A percentile compares a stretch with the other conserved stretches of the same genome.
Conservation (phyloP, 2,329 filamentous ascomycete species). For the Cytospora leucostoma region DNA sequence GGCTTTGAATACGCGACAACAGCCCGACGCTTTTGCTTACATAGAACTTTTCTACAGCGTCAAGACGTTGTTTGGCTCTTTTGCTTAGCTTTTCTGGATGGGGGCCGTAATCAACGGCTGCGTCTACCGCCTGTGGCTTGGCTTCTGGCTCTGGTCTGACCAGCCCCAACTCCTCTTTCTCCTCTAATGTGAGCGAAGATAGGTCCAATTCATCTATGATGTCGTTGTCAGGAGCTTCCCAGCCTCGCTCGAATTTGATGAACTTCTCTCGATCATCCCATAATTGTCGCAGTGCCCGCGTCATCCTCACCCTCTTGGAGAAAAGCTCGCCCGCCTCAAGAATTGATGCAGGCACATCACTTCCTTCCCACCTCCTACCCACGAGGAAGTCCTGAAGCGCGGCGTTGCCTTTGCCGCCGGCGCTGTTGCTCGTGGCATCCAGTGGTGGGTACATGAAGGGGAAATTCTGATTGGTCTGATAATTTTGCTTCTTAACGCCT, state of each 20-base stretch:
- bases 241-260: constrained; percentile 89
- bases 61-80: constrained; percentile 64
- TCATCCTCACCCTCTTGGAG: constrained; percentile 86
- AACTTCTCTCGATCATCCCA: constrained; percentile 94
- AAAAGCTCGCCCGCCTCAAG: constrained; percentile 93
- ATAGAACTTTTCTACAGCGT: constrained; percentile 81
- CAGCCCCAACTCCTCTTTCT: constrained; percentile 51
- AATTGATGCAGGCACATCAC: constrained; percentile 90
- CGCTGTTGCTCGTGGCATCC: constrained; percentile 83
- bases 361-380: constrained; percentile 87
- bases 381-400: constrained; percentile 79
- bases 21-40: constrained; percentile 52
- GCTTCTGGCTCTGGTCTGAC: constrained; percentile 44
- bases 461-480: constrained; percentile 98
- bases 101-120: constrained; percentile 53
- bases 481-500: constrained; percentile 97
- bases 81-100: constrained; percentile 48
- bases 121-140: constrained; percentile 41
- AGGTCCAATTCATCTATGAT: constrained; percentile 44
- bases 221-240: constrained; percentile 60
- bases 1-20: not conserved
- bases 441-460: constrained; percentile 96
- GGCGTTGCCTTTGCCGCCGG: constrained; percentile 84
- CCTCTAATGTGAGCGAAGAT: constrained; percentile 41
- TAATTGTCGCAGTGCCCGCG: constrained; percentile 84